These are phyloP conservation scores for Talaromyces wortmannii DNA, from an alignment of 495 filamentous ascomycete genomes.

Conservation along the genomic window DNA sequence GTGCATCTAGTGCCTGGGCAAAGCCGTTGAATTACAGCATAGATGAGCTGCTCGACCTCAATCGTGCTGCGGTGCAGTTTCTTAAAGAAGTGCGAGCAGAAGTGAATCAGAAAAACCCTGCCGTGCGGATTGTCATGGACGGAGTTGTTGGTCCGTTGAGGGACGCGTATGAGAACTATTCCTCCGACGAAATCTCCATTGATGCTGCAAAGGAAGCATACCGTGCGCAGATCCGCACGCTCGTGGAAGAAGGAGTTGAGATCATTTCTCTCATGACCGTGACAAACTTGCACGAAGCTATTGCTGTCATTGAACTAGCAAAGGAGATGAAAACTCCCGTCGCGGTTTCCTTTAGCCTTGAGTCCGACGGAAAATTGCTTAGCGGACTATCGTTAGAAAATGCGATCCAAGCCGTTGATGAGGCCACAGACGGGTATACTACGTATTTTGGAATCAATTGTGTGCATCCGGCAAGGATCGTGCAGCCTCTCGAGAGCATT, in stretches of 20 bases:
- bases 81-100: not conserved
- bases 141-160: not conserved
- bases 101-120: not conserved
- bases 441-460: conserved; percentile 5
- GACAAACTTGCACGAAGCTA: conserved; percentile 1
- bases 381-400: not conserved
- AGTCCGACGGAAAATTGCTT: not conserved
- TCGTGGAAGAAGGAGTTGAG: conserved; percentile 2
- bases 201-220: not conserved
- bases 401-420: conserved; percentile 1
- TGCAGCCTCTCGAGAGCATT: not conserved
- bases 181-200: not conserved
- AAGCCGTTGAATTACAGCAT: not conserved
- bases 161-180: not conserved
- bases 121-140: not conserved
- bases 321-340: not conserved
- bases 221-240: not conserved
- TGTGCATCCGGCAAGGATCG: not conserved
- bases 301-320: not conserved
- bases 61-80: not conserved
- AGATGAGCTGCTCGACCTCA: not conserved
- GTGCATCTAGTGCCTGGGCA: conserved; percentile 1
- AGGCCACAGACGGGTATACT: not conserved
- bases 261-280: not conserved
- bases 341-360: not conserved